A percentile compares a stretch with the other conserved stretches of the same genome.
phyloP scores from a whole-genome alignment of 176 grass and related monocot species.

The Aechmea fasciata region DNA sequence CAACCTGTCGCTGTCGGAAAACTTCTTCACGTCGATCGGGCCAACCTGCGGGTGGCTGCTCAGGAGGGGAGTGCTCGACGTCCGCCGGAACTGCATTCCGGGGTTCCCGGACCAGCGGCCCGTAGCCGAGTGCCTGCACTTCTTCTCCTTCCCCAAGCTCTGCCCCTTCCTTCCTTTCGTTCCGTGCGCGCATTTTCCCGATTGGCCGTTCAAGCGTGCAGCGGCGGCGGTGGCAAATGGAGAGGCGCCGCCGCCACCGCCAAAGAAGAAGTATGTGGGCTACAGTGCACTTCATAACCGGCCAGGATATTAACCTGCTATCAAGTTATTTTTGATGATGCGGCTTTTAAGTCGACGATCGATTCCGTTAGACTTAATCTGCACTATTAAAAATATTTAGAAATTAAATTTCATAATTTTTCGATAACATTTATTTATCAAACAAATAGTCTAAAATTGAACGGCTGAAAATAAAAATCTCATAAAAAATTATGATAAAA shows the following conservation, averaged over 20 bases:
- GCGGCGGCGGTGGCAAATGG: not conserved
- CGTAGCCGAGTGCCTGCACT: conserved; percentile 38
- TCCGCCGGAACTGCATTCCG: conserved; percentile 52
- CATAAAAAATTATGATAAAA: no score
- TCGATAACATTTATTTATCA: no score
- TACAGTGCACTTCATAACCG: not conserved
- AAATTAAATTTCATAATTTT: no score
- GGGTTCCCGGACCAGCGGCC: conserved; percentile 53
- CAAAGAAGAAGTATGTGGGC: not conserved
- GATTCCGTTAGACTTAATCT: no score
- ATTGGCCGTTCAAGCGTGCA: not conserved
- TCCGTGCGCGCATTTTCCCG: conserved; percentile 24
- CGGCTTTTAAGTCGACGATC: no score
- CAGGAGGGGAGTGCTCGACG: conserved; percentile 46
- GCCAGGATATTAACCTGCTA: not conserved
- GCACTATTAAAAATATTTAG: no score
- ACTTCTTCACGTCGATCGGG: conserved; percentile 68
- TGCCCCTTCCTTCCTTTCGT: conserved; percentile 60
- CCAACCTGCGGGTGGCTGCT: conserved; percentile 41
- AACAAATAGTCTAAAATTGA: no score
- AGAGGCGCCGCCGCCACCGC: not conserved
- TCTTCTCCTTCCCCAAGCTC: conserved; percentile 38
- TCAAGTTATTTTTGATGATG: no score
- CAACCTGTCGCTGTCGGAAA: conserved; percentile 63
- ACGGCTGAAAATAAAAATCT: no score